phyloP scores from a whole-genome alignment of 2,329 filamentous ascomycete species.

The Aschersonia sp. region DNA sequence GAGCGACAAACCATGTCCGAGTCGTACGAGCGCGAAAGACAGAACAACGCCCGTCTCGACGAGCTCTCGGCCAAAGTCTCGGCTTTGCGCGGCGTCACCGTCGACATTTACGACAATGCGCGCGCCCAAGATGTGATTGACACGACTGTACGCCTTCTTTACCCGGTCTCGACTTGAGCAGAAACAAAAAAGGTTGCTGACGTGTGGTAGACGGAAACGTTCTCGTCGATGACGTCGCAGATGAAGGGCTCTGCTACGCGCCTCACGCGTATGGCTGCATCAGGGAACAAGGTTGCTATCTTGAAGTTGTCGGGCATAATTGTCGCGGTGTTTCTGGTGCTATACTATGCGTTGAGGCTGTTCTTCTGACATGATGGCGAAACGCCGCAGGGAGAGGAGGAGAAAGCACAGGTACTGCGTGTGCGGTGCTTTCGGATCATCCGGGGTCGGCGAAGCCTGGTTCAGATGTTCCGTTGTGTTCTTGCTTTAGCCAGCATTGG shows the following conservation, averaged over 20 bases:
- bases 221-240: constrained; percentile 71
- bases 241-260: constrained; percentile 74
- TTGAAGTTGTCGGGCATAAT: constrained; percentile 80
- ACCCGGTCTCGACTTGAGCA: not conserved
- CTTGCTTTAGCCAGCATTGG: too few relatives aligned
- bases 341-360: constrained; percentile 60
- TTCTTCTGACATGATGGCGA: constrained; percentile 30
- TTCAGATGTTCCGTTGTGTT: too few relatives aligned
- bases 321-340: constrained; percentile 52
- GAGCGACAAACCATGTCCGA: constrained; percentile 43
- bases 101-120: constrained; percentile 97
- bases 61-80: constrained; percentile 86
- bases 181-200: not conserved
- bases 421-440: too few relatives aligned
- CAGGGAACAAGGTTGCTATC: constrained; percentile 82
- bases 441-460: too few relatives aligned
- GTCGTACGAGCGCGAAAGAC: constrained; percentile 66
- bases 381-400: too few relatives aligned
- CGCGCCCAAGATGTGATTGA: constrained; percentile 80
- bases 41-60: constrained; percentile 90
- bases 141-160: constrained; percentile 48
- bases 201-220: constrained; percentile 63
- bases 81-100: constrained; percentile 80
- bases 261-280: constrained; percentile 77
- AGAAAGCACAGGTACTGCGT: too few relatives aligned